phyloP scores from a whole-genome alignment of 2,329 filamentous ascomycete genomes.

The Pseudogymnoascus sp. region DNA sequence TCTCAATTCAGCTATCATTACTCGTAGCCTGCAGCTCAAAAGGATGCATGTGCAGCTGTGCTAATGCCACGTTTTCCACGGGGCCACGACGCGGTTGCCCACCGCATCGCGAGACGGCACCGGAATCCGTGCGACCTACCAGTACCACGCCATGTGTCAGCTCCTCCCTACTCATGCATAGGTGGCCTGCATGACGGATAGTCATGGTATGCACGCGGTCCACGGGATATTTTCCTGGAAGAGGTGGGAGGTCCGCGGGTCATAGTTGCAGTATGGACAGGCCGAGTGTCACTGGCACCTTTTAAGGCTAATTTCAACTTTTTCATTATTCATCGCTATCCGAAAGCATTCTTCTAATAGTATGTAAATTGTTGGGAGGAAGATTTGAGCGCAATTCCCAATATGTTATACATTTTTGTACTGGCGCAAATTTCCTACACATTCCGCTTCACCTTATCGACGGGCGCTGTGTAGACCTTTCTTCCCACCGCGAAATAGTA shows the following conservation, averaged over 20 bases:
- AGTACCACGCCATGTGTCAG: not conserved
- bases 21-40: not conserved
- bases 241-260: not conserved
- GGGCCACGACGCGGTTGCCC: not conserved
- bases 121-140: not conserved
- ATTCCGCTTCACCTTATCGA: slow-evolving; percentile 13
- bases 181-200: not conserved
- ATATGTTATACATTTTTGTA: not conserved
- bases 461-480: slow-evolving; percentile 26
- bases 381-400: not conserved
- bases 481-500: slow-evolving; percentile 29
- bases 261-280: not conserved
- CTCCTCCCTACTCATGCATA: not conserved
- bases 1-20: not conserved
- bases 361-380: not conserved
- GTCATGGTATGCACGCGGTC: not conserved
- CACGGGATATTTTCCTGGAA: not conserved
- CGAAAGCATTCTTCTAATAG: not conserved
- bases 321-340: not conserved
- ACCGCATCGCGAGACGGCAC: not conserved
- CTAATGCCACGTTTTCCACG: not conserved
- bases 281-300: not conserved
- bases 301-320: too few relatives aligned
- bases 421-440: slow-evolving; percentile 5
- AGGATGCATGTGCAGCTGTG: not conserved